Evolutionary conservation across 805 yeast genomes (phyloP).

Genomic region (Starmerella khaoyaiensis): DNA sequence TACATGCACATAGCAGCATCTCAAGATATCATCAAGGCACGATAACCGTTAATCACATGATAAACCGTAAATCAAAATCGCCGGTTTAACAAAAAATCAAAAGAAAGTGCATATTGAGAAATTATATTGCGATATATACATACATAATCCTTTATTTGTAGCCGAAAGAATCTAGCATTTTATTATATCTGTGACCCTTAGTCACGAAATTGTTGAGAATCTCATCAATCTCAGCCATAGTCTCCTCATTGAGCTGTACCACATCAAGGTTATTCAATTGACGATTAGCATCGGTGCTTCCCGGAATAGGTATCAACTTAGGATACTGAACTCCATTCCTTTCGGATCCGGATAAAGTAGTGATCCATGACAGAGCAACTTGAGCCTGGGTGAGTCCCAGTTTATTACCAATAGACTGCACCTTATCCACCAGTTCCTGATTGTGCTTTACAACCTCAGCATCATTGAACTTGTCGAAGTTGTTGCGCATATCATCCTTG

Average conservation of each 20-base stretch:
- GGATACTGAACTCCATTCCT: slow-evolving; percentile 31
- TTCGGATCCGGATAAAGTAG: slow-evolving; percentile 28
- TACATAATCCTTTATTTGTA: too few species aligned
- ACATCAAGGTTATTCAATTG: slow-evolving; percentile 45
- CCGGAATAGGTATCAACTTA: slow-evolving; percentile 65
- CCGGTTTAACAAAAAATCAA: too few species aligned
- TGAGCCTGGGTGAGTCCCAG: slow-evolving; percentile 47
- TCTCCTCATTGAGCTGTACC: slow-evolving; percentile 39
- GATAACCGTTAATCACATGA: too few species aligned
- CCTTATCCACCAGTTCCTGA: slow-evolving; percentile 34
- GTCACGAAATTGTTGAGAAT: slow-evolving; percentile 35
- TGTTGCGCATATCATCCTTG: slow-evolving; percentile 41
- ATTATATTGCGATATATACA: too few species aligned
- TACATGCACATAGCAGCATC: too few species aligned
- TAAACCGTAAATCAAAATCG: too few species aligned
- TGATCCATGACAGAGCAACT: slow-evolving; percentile 55
- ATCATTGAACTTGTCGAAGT: slow-evolving; percentile 44
- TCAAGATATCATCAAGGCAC: too few species aligned
- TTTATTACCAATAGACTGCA: slow-evolving; percentile 39
- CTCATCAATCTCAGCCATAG: slow-evolving; percentile 40
- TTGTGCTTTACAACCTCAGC: slow-evolving; percentile 44
- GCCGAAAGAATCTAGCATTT: slow-evolving; percentile 4
- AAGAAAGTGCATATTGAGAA: too few species aligned
- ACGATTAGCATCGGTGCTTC: slow-evolving; percentile 49
- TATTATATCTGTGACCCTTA: slow-evolving; percentile 45